A percentile compares a stretch with the other conserved stretches of the same genome.
Evolutionary conservation across 306 rosid genomes (phyloP).

Genomic region (Pyrus bretschneideri): DNA sequence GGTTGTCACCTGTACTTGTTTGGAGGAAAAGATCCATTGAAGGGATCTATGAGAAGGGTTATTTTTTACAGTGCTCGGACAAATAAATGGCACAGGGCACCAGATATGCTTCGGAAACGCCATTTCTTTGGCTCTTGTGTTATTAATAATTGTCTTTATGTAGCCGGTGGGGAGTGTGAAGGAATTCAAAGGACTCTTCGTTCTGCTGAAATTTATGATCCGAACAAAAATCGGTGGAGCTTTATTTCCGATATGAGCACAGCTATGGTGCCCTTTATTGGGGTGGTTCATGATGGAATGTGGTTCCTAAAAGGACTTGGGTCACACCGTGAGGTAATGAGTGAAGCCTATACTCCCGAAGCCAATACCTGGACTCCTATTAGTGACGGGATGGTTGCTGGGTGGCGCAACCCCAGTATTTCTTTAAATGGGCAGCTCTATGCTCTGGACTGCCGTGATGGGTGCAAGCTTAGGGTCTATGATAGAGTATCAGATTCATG

Average conservation of each 20-base stretch:
- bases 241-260: conserved; percentile 91
- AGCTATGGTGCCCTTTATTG: conserved; percentile 95
- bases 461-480: conserved; percentile 89
- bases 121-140: conserved; percentile 93
- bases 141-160: conserved; percentile 91
- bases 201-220: conserved; percentile 93
- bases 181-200: conserved; percentile 96
- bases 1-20: conserved; percentile 94
- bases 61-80: conserved; percentile 92
- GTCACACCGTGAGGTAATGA: conserved; percentile 78
- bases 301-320: conserved; percentile 98
- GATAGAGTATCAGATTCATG: conserved; percentile 77
- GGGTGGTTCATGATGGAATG: conserved; percentile 81
- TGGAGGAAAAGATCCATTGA: conserved; percentile 90
- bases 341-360: conserved; percentile 88
- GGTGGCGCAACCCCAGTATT: conserved; percentile 96
- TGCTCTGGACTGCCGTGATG: conserved; percentile 87
- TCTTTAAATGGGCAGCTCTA: conserved; percentile 82
- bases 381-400: conserved; percentile 74
- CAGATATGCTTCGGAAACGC: conserved; percentile 95
- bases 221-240: conserved; percentile 84
- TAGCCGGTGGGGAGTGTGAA: conserved; percentile 99
- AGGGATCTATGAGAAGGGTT: conserved; percentile 96
- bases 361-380: conserved; percentile 82
- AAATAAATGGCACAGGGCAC: conserved; percentile 97